phyloP scores from a whole-genome alignment of 768 basidiomycete species.

The Favolaschia claudopus region DNA sequence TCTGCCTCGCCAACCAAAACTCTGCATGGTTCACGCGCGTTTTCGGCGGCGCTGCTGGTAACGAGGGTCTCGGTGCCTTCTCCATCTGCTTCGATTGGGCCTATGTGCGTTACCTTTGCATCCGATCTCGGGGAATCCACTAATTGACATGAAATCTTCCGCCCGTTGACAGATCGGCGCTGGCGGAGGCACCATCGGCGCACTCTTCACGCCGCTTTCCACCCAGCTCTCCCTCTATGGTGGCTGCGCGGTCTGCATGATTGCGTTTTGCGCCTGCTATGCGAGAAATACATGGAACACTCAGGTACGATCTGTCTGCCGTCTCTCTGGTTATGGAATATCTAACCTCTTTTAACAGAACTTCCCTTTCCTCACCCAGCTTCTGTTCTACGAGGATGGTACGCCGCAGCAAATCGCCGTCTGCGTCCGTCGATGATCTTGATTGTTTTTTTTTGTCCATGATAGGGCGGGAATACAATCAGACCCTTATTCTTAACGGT shows the following conservation, averaged over 20 bases:
- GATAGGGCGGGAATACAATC: slow-evolving; percentile 58
- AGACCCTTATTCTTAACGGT: slow-evolving; percentile 54
- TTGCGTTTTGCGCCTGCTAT: slow-evolving; percentile 39
- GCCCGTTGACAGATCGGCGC: slow-evolving; percentile 32
- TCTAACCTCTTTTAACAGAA: slow-evolving; percentile 23
- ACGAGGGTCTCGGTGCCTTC: slow-evolving; percentile 63
- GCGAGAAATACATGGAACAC: slow-evolving; percentile 29
- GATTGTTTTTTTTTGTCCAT: too few relatives aligned
- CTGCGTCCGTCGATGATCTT: too few relatives aligned
- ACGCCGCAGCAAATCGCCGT: too few relatives aligned
- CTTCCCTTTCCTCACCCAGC: slow-evolving; percentile 52
- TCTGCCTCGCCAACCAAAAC: slow-evolving; percentile 50
- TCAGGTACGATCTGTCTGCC: not conserved
- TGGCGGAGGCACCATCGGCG: slow-evolving; percentile 42
- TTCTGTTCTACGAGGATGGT: slow-evolving; percentile 37
- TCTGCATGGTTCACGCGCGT: slow-evolving; percentile 50
- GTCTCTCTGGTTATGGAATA: not conserved
- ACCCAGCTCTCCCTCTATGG: slow-evolving; percentile 53
- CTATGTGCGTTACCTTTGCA: slow-evolving; percentile 41
- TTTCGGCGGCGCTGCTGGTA: slow-evolving; percentile 60
- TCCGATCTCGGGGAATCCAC: slow-evolving; percentile 30
- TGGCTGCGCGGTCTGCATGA: slow-evolving; percentile 54
- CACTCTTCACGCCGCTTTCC: slow-evolving; percentile 52
- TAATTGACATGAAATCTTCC: slow-evolving; percentile 18
- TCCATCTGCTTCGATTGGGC: slow-evolving; percentile 66